Percentiles rank a stretch among this genome's conserved stretches.
Evolutionary conservation across 2,329 filamentous ascomycete species (phyloP).

Genomic region (Fusarium equiseti): DNA sequence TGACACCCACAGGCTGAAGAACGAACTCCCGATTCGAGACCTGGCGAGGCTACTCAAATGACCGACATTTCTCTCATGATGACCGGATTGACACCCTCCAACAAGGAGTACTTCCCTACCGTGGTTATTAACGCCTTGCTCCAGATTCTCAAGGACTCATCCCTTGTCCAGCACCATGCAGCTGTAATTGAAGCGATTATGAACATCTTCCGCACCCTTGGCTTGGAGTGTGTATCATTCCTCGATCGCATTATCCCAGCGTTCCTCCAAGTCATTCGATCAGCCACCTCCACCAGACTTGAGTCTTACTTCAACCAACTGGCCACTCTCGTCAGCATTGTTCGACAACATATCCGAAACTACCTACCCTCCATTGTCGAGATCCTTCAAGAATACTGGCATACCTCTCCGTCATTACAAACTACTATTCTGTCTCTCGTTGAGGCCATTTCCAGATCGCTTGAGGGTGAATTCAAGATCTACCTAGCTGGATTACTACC

Average conservation of each 20-base stretch:
- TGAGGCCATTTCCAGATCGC: slow-evolving; percentile 90
- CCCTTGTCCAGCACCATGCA: slow-evolving; percentile 89
- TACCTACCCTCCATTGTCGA: slow-evolving; percentile 89
- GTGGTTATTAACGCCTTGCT: slow-evolving; percentile 97
- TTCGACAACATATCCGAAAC: slow-evolving; percentile 94
- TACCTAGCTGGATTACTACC: slow-evolving; percentile 91
- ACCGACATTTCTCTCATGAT: slow-evolving; percentile 98
- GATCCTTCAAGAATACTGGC: slow-evolving; percentile 91
- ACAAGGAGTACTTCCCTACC: slow-evolving; percentile 98
- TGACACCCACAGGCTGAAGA: slow-evolving; percentile 78
- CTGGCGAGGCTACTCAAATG: slow-evolving; percentile 72
- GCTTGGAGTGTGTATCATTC: slow-evolving; percentile 95
- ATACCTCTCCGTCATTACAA: slow-evolving; percentile 82
- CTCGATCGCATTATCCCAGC: slow-evolving; percentile 94
- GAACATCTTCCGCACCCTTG: slow-evolving; percentile 97
- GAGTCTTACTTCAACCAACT: slow-evolving; percentile 99
- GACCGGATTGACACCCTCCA: slow-evolving; percentile 94
- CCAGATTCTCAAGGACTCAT: slow-evolving; percentile 90
- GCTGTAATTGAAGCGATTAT: slow-evolving; percentile 97
- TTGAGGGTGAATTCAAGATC: slow-evolving; percentile 98
- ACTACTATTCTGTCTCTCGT: slow-evolving; percentile 92
- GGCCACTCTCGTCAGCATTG: slow-evolving; percentile 91
- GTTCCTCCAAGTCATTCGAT: slow-evolving; percentile 89
- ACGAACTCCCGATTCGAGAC: slow-evolving; percentile 80
- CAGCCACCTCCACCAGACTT: slow-evolving; percentile 79